Base-by-base conservation (phyloP, 345 rosid genomes). In the Corchorus capsularis region DNA sequence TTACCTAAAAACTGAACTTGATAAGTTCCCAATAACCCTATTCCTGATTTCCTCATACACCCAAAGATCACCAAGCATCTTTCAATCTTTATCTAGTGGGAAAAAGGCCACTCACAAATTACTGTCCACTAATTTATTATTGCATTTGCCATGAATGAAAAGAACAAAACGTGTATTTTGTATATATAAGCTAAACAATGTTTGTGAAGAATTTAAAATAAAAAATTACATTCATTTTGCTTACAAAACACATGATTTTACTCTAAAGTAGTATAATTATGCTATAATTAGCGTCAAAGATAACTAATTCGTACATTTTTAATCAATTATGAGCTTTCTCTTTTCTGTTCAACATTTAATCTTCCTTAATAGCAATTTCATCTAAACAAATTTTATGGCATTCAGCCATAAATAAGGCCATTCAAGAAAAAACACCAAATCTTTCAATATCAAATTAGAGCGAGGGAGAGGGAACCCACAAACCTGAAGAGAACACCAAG, bases 401-500 rank as follows among this genome's bases (percentile, higher is more conserved):
- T 27, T 19, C 20, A 57, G 10, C 15, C 20, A 32, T 32, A 57
- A 69, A 32, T 9, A 69, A 49, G 4, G 9, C 20, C 11, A 60
- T 61, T 22, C 56, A 68, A 57, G 6, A 20, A 22, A 20, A 46
- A 47, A 22, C 27, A 27, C 27, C 15, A 43, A 46, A 12, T 47
- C n/a, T 12, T 47, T 17, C 43, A 59, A 16, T 32, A 34, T 20
- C 61, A 4, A 68, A 66, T 27, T 59, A 12, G 22, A 50, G 34
- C n/a, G 19, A 50, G 16, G 55, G 15, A 50, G 11, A 60, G 62
- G 17, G 32, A 59, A 47, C 22, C 55, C 73, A 78, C 80, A 69
- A 81, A 94, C 98, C 98, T 94, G 97, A 60, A 89, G 77, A 74
- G 75, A 87, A 71, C 94, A 93, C 99, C 98, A 95, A 75, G 82